A percentile compares a stretch with the other conserved stretches of the same genome.
These are phyloP conservation scores for Scopulariopsis brevicaulis DNA, from an alignment of 2,329 filamentous ascomycete species.

Conservation along the genomic window DNA sequence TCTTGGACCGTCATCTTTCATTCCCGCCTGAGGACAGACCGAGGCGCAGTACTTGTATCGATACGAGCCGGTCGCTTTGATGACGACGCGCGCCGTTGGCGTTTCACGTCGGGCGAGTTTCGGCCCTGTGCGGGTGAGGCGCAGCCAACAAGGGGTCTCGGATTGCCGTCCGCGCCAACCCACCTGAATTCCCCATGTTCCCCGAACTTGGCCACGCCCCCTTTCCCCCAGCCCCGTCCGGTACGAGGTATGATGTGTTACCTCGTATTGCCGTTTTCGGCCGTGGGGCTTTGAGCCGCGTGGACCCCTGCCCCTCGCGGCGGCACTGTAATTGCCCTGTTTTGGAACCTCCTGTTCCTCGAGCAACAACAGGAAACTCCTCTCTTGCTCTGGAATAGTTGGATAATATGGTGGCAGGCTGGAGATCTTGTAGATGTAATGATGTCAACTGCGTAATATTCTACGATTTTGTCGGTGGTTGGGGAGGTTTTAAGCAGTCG, in stretches of 20 bases:
- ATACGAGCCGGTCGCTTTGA: neutral
- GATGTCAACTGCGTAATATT: neutral
- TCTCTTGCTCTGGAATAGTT: neutral
- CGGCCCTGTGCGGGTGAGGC: neutral
- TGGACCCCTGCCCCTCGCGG: neutral
- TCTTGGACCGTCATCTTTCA: neutral
- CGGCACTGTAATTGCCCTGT: neutral
- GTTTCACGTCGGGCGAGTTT: neutral
- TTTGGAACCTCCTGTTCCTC: neutral
- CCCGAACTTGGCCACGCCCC: neutral
- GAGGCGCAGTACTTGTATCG: neutral
- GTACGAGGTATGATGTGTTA: neutral
- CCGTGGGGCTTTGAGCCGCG: neutral
- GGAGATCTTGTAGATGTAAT: neutral
- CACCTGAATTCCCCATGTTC: neutral
- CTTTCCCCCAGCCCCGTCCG: neutral
- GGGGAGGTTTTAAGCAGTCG: neutral
- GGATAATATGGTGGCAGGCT: neutral
- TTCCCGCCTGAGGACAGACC: neutral
- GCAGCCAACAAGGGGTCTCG: neutral
- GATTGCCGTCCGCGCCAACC: neutral
- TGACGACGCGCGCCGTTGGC: neutral
- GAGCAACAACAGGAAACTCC: neutral
- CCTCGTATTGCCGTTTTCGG: neutral
- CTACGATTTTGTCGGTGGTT: neutral